Evolutionary conservation across 805 yeast species (phyloP), one percentile per base, ranked within the genome.

Genomic region (Candida coleopterorum): DNA sequence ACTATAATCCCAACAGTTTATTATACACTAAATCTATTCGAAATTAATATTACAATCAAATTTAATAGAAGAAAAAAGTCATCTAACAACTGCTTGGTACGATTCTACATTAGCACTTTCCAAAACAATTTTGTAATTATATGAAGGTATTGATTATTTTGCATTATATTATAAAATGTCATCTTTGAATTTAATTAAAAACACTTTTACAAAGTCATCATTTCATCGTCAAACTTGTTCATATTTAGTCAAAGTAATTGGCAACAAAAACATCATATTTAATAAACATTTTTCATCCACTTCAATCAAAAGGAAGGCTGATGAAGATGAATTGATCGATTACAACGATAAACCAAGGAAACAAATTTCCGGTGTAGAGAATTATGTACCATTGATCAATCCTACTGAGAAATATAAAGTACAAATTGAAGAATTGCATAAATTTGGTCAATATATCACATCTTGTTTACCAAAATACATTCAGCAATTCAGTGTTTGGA

Each of bases 401-500:
- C 94, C 94, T 29, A 79, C 86, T 36, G 95, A 85, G 46, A 72
- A 77, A 55, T 84, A 79, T 63, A 67, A 66, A 51, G 84, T 74
- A 46, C 79, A 75, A 41, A 59, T 62, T 36, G 89, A 79, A 53
- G 86, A 82, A 47, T 70, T 85, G 43, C 94, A 84, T 67, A 77
- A 78, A 61, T 86, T 83, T 59, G 95, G 95, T 18, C 73, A 76
- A 38, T 86, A 86, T 55, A 58, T 86, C 46, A 81, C 82, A 73
- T 72, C 85, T 7, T 75, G 85, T 44, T 55, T 86, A 64, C 95
- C 95, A 32, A 86, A 85, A 60, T 84, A 66, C 53, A 73, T 86
- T 44, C 94, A 86, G 64, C 82, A 82, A 58, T 86, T 85, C 51
- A 70, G 85, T 5, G 95, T 86, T 33, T 86, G 95, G 95, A 86